These are phyloP conservation scores for Amauroascus verrucosus DNA, from an alignment of 2,329 filamentous ascomycete genomes.

Conservation along the genomic window DNA sequence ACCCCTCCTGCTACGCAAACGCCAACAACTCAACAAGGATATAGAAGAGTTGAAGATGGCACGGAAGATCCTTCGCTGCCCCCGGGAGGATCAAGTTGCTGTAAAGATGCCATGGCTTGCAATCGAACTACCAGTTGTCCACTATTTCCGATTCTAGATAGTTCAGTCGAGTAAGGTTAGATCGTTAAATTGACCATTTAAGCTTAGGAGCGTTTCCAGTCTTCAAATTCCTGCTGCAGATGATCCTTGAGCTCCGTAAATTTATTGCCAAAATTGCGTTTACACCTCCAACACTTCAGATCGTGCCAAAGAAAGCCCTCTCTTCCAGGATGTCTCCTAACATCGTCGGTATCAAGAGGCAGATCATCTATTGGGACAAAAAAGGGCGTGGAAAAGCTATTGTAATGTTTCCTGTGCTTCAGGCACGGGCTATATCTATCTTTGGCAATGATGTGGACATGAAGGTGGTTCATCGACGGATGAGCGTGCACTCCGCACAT, in stretches of 20 bases:
- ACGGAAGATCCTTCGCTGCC: not conserved
- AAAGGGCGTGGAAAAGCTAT: conserved; percentile 80
- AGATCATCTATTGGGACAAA: conserved; percentile 71
- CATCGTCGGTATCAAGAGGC: conserved; percentile 58
- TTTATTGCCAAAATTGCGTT: conserved; percentile 58
- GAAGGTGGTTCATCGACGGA: conserved; percentile 85
- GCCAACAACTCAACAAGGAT: conserved; percentile 39
- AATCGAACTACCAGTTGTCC: not conserved
- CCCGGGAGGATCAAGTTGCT: not conserved
- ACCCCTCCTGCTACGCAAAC: conserved; percentile 29
- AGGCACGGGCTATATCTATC: conserved; percentile 65
- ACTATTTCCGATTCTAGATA: not conserved
- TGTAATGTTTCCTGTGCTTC: conserved; percentile 80
- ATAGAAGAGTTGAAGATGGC: conserved; percentile 35
- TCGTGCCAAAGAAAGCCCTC: conserved; percentile 54
- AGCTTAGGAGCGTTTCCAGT: conserved; percentile 57
- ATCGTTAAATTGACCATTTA: not conserved
- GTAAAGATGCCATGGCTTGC: no score
- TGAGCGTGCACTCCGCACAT: conserved; percentile 71
- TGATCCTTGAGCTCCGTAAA: conserved; percentile 69
- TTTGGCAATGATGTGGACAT: conserved; percentile 74
- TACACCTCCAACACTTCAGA: conserved; percentile 78
- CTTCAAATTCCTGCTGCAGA: conserved; percentile 61
- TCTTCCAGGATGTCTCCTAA: conserved; percentile 46
- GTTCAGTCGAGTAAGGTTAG: not conserved